Evolutionary conservation across 768 basidiomycete genomes (phyloP), one percentile per base, ranked within the genome.

Genomic region (Calocera cornea): DNA sequence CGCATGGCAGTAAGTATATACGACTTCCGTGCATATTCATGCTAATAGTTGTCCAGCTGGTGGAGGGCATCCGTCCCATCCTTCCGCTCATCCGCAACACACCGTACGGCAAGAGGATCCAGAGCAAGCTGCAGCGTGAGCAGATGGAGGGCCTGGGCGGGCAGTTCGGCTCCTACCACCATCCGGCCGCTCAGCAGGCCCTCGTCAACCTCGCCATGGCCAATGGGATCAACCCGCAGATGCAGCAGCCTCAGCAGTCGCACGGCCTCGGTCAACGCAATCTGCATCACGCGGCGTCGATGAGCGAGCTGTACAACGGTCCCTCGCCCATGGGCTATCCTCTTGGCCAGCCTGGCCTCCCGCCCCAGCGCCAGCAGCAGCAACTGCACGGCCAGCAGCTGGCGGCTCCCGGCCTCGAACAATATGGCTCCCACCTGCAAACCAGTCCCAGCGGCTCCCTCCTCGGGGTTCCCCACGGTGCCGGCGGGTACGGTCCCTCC

Each of bases 31-130:
- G 41, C 22, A 34, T 66, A 47, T 41, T 38, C 41, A 34, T 60
- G 65, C 41, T 34, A 7, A 36, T 64, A 24, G 10, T 34, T 24
- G n/a, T 41, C 1, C 73, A 81, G 70, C 87, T 99, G 29, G 92
- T 99, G 22, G 95, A 98, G 74, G 92, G 92, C 72, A 99, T 99
- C 76, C 89, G 97, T 64, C 97, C 97, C n/a, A 93, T 98, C 69
- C 83, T 99, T 29, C 97, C 97, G 1, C 83, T 97, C 73, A 99
- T 99, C 75, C 90, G 97, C 74, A 99, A 99, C 79, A 99, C 97
- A 11, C 97, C 97, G 7, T 99, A 99, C 73, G 97, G 97, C 72
- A 99, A 99, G 81, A 88, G 97, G 49, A 99, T 99, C 74, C 95
- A 97, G 78, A 95, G 94, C 81, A 97, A 97, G 79, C 81, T 98